phyloP scores from a whole-genome alignment of 345 rosid species.

The Anacardium occidentale region DNA sequence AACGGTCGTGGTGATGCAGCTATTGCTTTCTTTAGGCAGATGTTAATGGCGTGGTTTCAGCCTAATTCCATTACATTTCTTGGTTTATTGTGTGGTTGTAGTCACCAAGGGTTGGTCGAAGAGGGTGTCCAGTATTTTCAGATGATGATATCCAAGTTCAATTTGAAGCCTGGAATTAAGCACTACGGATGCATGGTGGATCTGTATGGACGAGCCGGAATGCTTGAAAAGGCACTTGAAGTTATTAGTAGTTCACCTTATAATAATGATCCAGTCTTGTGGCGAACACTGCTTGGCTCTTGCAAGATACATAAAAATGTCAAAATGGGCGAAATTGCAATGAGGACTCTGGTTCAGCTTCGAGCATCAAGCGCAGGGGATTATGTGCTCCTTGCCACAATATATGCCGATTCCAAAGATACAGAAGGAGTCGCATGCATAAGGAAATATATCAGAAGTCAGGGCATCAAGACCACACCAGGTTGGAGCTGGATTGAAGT shows the following conservation, averaged over 20 bases:
- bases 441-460: constrained; percentile 48
- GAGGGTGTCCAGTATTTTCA: constrained; percentile 45
- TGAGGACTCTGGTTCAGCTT: constrained; percentile 38
- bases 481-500: constrained; percentile 73
- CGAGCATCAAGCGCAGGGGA: constrained; percentile 51
- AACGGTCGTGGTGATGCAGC: constrained; percentile 53
- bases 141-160: constrained; percentile 43
- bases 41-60: constrained; percentile 41
- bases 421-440: constrained; percentile 40
- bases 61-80: constrained; percentile 57
- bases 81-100: constrained; percentile 46
- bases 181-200: constrained; percentile 73
- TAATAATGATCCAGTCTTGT: constrained; percentile 47
- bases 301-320: constrained; percentile 47
- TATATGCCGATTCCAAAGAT: constrained; percentile 38
- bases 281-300: constrained; percentile 51
- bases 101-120: constrained; percentile 56
- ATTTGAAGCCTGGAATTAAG: constrained; percentile 42
- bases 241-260: constrained; percentile 31
- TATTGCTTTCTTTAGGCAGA: constrained; percentile 40
- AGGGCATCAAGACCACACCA: constrained; percentile 36
- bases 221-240: constrained; percentile 47
- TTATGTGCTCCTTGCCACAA: constrained; percentile 37
- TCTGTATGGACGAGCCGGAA: constrained; percentile 59
- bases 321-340: constrained; percentile 43